Conservation (phyloP, 345 rosid species). For the Eucalyptus albens region DNA sequence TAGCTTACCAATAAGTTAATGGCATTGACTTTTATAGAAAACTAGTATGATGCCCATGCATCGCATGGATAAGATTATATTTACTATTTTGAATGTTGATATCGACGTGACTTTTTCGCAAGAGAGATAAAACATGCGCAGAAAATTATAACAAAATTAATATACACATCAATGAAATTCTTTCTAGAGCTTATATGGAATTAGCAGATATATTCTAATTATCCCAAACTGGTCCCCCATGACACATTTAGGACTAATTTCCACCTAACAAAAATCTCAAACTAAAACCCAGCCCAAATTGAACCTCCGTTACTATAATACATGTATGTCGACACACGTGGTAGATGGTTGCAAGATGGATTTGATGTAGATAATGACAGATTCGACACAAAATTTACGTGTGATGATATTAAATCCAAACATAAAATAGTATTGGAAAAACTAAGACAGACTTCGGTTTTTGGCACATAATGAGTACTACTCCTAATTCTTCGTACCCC, state of each 20-base stretch:
- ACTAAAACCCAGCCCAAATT: accelerated
- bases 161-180: neutral
- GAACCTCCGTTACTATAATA: accelerated
- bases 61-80: no score
- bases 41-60: no score
- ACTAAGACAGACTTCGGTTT: neutral
- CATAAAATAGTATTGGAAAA: neutral
- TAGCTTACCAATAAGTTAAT: no score
- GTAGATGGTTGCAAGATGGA: no score
- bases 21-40: no score
- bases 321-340: accelerated
- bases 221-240: accelerated
- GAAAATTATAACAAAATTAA: no score
- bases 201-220: neutral
- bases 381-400: neutral
- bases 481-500: no score
- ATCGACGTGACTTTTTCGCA: no score
- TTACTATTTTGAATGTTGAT: no score
- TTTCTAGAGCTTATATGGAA: neutral
- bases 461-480: no score
- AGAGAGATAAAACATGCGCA: neutral
- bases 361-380: no score
- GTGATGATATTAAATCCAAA: neutral
- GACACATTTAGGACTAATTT: neutral
- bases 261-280: neutral